These are phyloP conservation scores for Pholiota adiposa DNA, from an alignment of 1,284 basidiomycete genomes.

Conservation along the genomic window DNA sequence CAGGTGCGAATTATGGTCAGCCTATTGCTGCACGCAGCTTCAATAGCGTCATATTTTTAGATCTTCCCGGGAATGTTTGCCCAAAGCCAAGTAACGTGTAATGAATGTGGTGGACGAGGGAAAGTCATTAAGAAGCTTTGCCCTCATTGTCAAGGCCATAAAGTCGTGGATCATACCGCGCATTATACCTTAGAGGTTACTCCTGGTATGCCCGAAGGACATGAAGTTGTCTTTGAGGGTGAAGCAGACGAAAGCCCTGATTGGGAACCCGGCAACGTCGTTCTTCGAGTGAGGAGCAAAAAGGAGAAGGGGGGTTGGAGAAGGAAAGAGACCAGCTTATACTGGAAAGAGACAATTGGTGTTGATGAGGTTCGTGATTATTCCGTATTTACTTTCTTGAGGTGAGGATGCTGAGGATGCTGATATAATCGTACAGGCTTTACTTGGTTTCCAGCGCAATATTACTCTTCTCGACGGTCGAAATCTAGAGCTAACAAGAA, in stretches of 20 bases:
- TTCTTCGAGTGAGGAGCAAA: conserved; percentile 80
- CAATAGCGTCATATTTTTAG: conserved; percentile 36
- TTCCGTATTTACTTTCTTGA: background rate
- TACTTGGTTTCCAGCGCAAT: conserved; percentile 83
- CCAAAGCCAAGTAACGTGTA: conserved; percentile 78
- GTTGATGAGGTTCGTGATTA: conserved; percentile 80
- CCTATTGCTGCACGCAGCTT: background rate
- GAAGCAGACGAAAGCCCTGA: conserved; percentile 94
- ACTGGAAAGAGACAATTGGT: conserved; percentile 89
- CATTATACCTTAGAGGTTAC: conserved; percentile 82
- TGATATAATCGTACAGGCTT: conserved; percentile 52
- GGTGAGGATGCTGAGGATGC: background rate
- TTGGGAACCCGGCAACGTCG: conserved; percentile 90
- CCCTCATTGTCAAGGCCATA: conserved; percentile 80
- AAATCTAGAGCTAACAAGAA: conserved; percentile 69
- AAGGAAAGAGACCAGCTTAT: conserved; percentile 86
- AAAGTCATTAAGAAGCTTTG: conserved; percentile 78
- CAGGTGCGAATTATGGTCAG: conserved; percentile 46
- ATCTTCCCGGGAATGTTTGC: conserved; percentile 96
- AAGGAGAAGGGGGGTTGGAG: conserved; percentile 80
- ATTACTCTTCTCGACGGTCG: conserved; percentile 91
- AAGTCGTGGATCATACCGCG: conserved; percentile 84
- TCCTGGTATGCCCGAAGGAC: conserved; percentile 90
- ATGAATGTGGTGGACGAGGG: conserved; percentile 84
- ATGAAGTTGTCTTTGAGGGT: conserved; percentile 90